These are phyloP conservation scores for Monotropa hypopitys DNA, from an alignment of 179 eudicot species.

Conservation along the genomic window DNA sequence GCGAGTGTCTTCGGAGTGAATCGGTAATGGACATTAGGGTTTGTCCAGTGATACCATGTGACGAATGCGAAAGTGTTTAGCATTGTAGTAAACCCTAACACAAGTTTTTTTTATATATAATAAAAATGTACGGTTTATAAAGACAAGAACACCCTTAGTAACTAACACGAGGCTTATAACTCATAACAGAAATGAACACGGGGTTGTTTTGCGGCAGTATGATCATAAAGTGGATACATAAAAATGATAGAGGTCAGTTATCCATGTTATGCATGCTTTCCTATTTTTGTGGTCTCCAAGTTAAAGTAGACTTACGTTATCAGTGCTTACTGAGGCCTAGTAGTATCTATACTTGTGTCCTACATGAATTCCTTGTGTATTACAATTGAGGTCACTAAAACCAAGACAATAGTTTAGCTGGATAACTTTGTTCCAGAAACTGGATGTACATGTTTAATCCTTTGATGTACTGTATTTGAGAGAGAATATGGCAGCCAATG, in stretches of 20 bases:
- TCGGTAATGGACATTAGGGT: too few relatives aligned
- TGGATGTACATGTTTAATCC: not conserved
- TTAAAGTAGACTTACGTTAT: not conserved
- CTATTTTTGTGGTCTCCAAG: not conserved
- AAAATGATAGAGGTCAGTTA: not conserved
- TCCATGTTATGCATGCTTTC: not conserved
- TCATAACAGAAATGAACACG: not conserved
- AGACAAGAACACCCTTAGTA: too few relatives aligned
- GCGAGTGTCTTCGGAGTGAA: too few relatives aligned
- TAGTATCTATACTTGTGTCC: not conserved
- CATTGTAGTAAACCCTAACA: too few relatives aligned
- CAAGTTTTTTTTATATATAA: too few relatives aligned
- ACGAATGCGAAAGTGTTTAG: too few relatives aligned
- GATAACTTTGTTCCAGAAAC: not conserved
- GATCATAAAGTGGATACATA: not conserved
- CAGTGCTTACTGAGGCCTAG: not conserved
- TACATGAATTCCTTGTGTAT: not conserved
- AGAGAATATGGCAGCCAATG: not conserved
- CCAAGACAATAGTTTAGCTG: not conserved
- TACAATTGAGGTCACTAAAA: not conserved
- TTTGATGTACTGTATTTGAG: not conserved
- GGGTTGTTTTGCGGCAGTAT: not conserved
- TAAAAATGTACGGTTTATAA: too few relatives aligned
- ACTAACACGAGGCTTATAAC: too few relatives aligned
- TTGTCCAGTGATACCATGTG: too few relatives aligned